Evolutionary conservation across 2,329 filamentous ascomycete species (phyloP).

Genomic region (Chalara sp.): DNA sequence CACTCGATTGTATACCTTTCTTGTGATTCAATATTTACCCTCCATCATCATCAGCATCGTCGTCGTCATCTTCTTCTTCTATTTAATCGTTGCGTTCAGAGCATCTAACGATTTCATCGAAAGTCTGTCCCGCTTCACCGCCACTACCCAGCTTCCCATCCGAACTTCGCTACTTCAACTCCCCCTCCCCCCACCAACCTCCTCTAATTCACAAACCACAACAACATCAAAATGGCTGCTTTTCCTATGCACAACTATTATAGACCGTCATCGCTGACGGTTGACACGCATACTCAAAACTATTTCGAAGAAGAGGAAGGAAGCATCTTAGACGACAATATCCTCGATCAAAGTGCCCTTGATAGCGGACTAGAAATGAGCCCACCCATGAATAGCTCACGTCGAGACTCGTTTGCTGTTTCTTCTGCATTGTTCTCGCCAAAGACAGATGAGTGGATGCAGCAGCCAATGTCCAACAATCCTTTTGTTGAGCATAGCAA

Average conservation of each 20-base stretch:
- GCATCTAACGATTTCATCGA: slow-evolving; percentile 12
- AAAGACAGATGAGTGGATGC: slow-evolving; percentile 62
- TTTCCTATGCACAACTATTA: slow-evolving; percentile 27
- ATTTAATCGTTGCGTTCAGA: slow-evolving; percentile 12
- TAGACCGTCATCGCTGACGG: slow-evolving; percentile 23
- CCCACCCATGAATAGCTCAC: slow-evolving; percentile 54
- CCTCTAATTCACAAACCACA: slow-evolving; percentile 11
- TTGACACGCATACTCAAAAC: slow-evolving; percentile 34
- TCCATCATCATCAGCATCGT: slow-evolving; percentile 7
- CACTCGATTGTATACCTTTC: slow-evolving; percentile 5
- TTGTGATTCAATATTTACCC: slow-evolving; percentile 2
- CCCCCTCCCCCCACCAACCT: slow-evolving; percentile 7
- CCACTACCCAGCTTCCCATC: slow-evolving; percentile 14
- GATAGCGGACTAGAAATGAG: slow-evolving; percentile 59
- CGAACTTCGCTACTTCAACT: slow-evolving; percentile 18
- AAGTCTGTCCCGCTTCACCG: slow-evolving; percentile 6
- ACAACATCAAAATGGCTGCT: slow-evolving; percentile 18
- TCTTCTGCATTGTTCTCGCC: slow-evolving; percentile 56
- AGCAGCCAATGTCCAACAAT: slow-evolving; percentile 56
- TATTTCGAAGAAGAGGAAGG: slow-evolving; percentile 52
- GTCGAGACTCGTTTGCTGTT: slow-evolving; percentile 57
- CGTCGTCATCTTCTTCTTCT: slow-evolving; percentile 10
- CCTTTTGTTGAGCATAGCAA: slow-evolving; percentile 51
- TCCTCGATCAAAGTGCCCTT: slow-evolving; percentile 51
- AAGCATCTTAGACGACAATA: slow-evolving; percentile 53